These are phyloP conservation scores for Diophrys sp. DNA, from an alignment of 73 alveolate genomes.

Conservation along the genomic window DNA sequence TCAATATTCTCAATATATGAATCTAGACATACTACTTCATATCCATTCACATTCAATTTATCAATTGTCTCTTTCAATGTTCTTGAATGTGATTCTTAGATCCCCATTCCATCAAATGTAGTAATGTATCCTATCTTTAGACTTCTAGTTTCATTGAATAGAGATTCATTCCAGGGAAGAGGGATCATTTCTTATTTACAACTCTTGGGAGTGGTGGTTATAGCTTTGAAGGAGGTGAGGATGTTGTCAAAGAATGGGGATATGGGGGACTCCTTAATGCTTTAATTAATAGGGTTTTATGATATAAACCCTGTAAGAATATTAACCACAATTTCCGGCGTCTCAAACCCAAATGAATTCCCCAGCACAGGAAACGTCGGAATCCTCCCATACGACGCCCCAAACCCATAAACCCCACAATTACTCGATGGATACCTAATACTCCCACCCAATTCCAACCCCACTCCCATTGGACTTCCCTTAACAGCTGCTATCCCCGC, in stretches of 20 bases:
- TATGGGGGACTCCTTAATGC: too few species aligned
- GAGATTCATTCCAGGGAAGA: neutral
- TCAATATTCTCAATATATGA: neutral
- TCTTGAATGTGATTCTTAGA: neutral
- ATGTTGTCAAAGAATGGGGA: neutral
- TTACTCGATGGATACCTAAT: slow-evolving; percentile 64
- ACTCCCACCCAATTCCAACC: slow-evolving; percentile 66
- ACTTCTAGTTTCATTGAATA: neutral
- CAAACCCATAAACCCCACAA: slow-evolving; percentile 59
- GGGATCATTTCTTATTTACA: neutral
- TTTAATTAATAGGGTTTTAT: too few species aligned
- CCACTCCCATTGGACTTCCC: slow-evolving; percentile 52
- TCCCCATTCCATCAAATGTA: neutral
- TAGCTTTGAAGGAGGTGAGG: neutral
- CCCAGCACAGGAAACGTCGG: neutral
- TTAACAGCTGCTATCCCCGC: slow-evolving; percentile 60
- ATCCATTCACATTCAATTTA: neutral
- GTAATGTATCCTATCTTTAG: neutral
- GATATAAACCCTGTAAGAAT: neutral
- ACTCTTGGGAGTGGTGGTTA: neutral
- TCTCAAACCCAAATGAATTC: neutral
- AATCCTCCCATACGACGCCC: neutral
- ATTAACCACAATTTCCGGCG: neutral
- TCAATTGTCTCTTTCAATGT: neutral
- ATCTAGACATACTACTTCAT: neutral